A percentile compares a stretch with the other conserved stretches of the same genome.
phyloP scores from a whole-genome alignment of 352 stramenopile species.

The Phytophthora sp. region DNA sequence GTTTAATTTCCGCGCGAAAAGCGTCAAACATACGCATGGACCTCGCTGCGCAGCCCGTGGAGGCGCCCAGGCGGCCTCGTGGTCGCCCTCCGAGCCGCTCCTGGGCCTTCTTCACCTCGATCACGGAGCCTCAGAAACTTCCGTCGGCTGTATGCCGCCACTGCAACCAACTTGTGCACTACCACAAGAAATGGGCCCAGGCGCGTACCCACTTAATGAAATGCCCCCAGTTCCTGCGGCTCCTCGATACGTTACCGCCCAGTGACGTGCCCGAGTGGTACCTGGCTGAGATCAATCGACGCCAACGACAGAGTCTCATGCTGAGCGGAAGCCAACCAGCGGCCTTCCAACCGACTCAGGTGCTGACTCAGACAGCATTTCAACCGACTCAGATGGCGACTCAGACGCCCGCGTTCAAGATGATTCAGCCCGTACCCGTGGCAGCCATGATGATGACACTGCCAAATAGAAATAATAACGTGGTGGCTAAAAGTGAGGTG shows the following conservation, averaged over 20 bases:
- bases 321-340: conserved; percentile 1
- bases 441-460: conserved; percentile 1
- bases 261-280: conserved; percentile 62
- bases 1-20: too few relatives aligned
- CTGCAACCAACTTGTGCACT: conserved; percentile 45
- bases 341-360: conserved; percentile 4
- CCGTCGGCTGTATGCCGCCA: conserved; percentile 53
- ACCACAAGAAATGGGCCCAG: conserved; percentile 74
- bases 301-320: conserved; percentile 23
- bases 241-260: conserved; percentile 38
- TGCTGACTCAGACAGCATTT: not conserved
- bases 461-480: not conserved
- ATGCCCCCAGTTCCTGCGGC: conserved; percentile 52
- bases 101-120: conserved; percentile 63
- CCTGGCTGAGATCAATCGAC: conserved; percentile 45
- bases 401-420: conserved; percentile 12
- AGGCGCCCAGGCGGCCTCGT: conserved; percentile 26
- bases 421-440: conserved; percentile 24
- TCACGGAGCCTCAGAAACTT: conserved; percentile 54
- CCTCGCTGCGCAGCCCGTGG: not conserved
- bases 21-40: too few relatives aligned
- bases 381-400: conserved; percentile 4
- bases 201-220: conserved; percentile 65
- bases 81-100: conserved; percentile 54
- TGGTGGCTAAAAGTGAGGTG: not conserved